Evolutionary conservation across 1,139 yeast genomes (phyloP).

Genomic region (Suhomyces bribrorum): DNA sequence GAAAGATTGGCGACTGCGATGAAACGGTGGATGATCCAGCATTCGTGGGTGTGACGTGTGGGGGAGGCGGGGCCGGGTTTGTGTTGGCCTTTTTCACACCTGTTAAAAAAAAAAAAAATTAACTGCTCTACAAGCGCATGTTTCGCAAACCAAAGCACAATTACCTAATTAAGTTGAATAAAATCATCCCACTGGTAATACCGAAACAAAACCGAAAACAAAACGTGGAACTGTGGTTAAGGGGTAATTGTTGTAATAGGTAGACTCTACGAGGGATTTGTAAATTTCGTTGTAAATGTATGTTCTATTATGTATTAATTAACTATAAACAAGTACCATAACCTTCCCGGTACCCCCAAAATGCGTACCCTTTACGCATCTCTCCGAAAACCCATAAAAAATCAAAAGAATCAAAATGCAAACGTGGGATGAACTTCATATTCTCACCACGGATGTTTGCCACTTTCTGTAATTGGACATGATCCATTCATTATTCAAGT

Average conservation of each 20-base stretch:
- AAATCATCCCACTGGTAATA: too few relatives aligned
- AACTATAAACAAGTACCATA: constrained; percentile 4
- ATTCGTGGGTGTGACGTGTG: too few relatives aligned
- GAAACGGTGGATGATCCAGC: too few relatives aligned
- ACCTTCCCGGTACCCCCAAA: constrained; percentile 10
- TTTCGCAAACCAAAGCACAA: too few relatives aligned
- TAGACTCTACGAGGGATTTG: not conserved
- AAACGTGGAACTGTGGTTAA: too few relatives aligned
- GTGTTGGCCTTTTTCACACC: too few relatives aligned
- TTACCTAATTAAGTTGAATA: too few relatives aligned
- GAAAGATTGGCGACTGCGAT: too few relatives aligned
- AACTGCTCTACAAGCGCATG: too few relatives aligned
- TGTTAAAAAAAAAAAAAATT: too few relatives aligned
- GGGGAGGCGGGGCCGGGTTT: too few relatives aligned
- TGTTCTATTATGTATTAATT: constrained; percentile 1
- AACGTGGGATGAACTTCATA: constrained; percentile 1
- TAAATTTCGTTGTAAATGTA: not conserved
- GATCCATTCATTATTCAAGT: constrained; percentile 20
- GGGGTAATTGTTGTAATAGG: not conserved
- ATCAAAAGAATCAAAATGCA: constrained; percentile 1
- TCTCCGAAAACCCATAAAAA: constrained; percentile 3
- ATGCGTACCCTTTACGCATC: constrained; percentile 2
- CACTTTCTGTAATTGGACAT: constrained; percentile 26
- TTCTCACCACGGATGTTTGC: constrained; percentile 15
- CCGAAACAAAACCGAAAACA: too few relatives aligned